phyloP scores from a whole-genome alignment of 805 yeast species.

The Starmerella vitae region DNA sequence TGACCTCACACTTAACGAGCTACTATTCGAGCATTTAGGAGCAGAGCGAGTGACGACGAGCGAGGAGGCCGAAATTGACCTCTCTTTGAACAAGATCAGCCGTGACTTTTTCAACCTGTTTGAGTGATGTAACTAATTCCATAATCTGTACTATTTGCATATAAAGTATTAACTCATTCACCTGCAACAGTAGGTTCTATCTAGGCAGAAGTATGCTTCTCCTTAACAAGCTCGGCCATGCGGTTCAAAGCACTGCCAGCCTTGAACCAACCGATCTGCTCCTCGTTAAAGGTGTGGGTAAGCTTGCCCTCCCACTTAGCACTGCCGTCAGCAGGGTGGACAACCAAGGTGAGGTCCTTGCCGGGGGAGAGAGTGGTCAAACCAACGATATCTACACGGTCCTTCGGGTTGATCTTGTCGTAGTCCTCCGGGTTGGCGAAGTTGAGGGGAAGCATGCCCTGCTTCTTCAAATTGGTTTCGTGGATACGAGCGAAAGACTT shows the following conservation, averaged over 20 bases:
- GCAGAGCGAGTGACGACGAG: not conserved
- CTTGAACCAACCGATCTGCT: conserved; percentile 99
- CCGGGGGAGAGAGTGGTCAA: conserved; percentile 83
- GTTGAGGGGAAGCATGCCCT: conserved; percentile 96
- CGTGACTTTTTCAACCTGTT: conserved; percentile 2
- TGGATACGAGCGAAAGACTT: conserved; percentile 98
- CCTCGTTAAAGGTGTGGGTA: conserved; percentile 89
- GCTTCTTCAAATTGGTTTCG: conserved; percentile 99
- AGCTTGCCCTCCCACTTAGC: conserved; percentile 76
- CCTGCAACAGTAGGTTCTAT: not conserved
- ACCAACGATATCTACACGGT: conserved; percentile 77
- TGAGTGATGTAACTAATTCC: no score
- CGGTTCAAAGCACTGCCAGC: conserved; percentile 97
- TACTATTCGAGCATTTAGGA: not conserved
- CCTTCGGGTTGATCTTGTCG: conserved; percentile 85
- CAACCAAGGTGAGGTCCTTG: conserved; percentile 69
- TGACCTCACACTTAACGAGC: not conserved
- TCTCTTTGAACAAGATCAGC: not conserved
- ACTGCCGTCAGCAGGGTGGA: conserved; percentile 53
- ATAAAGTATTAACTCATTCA: no score
- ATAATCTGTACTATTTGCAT: no score
- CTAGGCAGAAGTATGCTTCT: conserved; percentile 10
- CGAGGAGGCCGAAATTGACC: not conserved
- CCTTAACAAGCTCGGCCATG: conserved; percentile 43
- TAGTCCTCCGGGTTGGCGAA: conserved; percentile 79